Evolutionary conservation across 2,329 filamentous ascomycete genomes (phyloP).

Genomic region (Verticillium klebahnii): DNA sequence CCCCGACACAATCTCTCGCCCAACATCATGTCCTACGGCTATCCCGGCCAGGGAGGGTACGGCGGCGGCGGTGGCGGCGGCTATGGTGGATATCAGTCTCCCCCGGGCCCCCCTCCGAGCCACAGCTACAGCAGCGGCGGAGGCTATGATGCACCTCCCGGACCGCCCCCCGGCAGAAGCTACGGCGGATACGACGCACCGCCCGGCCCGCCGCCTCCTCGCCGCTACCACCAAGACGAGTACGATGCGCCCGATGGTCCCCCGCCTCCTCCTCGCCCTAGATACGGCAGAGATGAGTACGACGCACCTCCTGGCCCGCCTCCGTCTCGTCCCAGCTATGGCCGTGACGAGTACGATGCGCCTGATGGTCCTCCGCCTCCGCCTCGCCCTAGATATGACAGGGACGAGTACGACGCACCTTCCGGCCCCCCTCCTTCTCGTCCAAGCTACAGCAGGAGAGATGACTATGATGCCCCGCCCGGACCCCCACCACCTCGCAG

Average conservation of each 20-base stretch:
- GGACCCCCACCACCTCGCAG: slow-evolving; percentile 1
- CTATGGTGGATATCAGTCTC: slow-evolving; percentile 14
- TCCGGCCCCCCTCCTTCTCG: neutral
- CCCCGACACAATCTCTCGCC: neutral
- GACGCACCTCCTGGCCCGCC: slow-evolving; percentile 5
- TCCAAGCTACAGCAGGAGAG: neutral
- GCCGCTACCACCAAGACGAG: slow-evolving; percentile 16
- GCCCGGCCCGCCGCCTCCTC: slow-evolving; percentile 19
- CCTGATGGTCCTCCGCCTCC: neutral
- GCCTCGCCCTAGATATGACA: neutral
- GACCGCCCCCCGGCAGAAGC: slow-evolving; percentile 15
- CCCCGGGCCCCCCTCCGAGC: slow-evolving; percentile 14
- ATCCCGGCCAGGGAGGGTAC: slow-evolving; percentile 29
- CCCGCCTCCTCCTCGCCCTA: slow-evolving; percentile 17
- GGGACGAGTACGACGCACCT: neutral
- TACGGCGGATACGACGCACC: slow-evolving; percentile 23
- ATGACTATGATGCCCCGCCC: neutral
- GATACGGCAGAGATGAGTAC: slow-evolving; percentile 15
- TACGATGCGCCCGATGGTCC: slow-evolving; percentile 5
- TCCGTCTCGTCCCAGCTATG: neutral
- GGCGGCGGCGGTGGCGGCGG: slow-evolving; percentile 23
- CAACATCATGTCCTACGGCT: slow-evolving; percentile 22
- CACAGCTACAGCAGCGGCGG: slow-evolving; percentile 14
- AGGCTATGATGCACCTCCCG: slow-evolving; percentile 12
- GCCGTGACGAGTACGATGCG: neutral